Base-by-base conservation (phyloP, 176 grass and related monocot genomes). In the Dendrocalamus sinicus region DNA sequence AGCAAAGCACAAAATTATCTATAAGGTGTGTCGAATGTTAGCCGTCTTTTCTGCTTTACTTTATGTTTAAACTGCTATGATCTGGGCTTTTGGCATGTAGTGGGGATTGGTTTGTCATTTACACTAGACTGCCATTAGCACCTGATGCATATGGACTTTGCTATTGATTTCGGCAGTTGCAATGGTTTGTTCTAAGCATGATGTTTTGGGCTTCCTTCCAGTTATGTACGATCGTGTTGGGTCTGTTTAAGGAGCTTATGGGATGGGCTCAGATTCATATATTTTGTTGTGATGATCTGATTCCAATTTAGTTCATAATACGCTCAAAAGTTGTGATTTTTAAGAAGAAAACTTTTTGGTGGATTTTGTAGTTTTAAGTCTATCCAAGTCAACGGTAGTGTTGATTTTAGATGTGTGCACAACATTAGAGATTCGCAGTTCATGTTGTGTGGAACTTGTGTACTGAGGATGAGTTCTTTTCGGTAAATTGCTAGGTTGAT, bases 1-100 rank as follows among this genome's bases (percentile, higher is more conserved):
- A 85, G 58, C 54, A 71, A 87, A 79, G 75, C 67, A 48, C 73
- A 58, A 58, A 51, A 78, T 86, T 82, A 82, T 65, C 65, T 22
- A 28, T 26, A 8, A 43, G 58, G n/a, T 70, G 23, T 80, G 53
- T 32, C 30, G 39, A 76, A 59, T 46, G 62, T 22, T 80, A 15
- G 41, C 20, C 47, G 1, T 75, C 24, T 20, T 11, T 78, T 62
- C 53, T 41, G 51, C 59, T 19, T 58, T 59, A 47, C 20, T 17
- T 35, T 9, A 20, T 9, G 19, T 47, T 79, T 58, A 17, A 37
- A 46, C 15, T 24, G 0, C 5, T 30, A 48, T 20, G 37, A 16
- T 10, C 52, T 13, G 48, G 52, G 19, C 17, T 12, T 41, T 39
- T 8, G 16, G 10, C 39, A 9, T 12, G 17, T 19, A 75, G 15